A percentile compares a stretch with the other conserved stretches of the same genome.
Conservation (phyloP, 805 yeast genomes). For the Ogataea methylovora region DNA sequence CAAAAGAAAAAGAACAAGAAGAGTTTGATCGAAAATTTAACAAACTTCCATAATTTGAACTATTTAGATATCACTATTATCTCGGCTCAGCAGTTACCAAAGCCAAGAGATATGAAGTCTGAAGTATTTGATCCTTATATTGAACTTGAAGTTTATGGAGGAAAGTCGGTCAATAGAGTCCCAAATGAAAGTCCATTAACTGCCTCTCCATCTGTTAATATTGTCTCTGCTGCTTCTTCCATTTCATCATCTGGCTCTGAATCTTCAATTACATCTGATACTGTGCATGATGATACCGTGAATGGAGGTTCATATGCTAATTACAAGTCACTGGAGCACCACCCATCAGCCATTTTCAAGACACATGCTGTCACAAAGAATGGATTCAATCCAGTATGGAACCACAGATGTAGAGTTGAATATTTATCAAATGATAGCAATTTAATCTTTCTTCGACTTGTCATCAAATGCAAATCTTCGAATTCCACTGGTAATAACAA, state of each 20-base stretch:
- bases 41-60: constrained; percentile 6
- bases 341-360: constrained; percentile 18
- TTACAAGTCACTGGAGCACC: neutral
- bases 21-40: constrained; percentile 12
- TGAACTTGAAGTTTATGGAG: constrained; percentile 52
- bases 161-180: too few relatives aligned
- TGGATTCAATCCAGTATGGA: constrained; percentile 89
- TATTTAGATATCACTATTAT: constrained; percentile 40
- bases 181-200: too few relatives aligned
- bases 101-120: constrained; percentile 44
- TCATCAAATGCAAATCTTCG: constrained; percentile 27
- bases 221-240: too few relatives aligned
- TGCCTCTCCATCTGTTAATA: too few relatives aligned
- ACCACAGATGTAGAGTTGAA: constrained; percentile 38
- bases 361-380: constrained; percentile 44
- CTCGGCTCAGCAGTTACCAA: constrained; percentile 83
- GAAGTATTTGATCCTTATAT: constrained; percentile 53
- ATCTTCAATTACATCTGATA: neutral
- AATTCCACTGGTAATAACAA: constrained; percentile 4
- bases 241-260: neutral
- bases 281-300: neutral
- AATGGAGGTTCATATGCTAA: neutral
- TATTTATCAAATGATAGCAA: constrained; percentile 30
- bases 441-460: constrained; percentile 50
- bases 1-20: constrained; percentile 11